Percentiles rank a stretch among this genome's conserved stretches.
These are phyloP conservation scores for Colletotrichum sp. DNA, from an alignment of 2,329 filamentous ascomycete genomes.

Conservation along the genomic window DNA sequence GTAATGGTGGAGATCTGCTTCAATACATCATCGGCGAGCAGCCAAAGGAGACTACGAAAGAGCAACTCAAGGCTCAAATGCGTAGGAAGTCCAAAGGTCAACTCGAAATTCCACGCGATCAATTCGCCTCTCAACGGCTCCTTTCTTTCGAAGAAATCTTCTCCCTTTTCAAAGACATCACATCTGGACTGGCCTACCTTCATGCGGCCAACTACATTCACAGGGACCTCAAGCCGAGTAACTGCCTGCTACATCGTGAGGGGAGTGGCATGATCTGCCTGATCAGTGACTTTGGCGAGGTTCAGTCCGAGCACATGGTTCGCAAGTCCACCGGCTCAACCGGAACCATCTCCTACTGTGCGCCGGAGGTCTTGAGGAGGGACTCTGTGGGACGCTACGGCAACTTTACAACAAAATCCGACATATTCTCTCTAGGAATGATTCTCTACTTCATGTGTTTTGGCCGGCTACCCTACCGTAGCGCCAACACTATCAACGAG, in stretches of 20 bases:
- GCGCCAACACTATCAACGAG: constrained; percentile 85
- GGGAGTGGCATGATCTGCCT: constrained; percentile 77
- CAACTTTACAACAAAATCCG: constrained; percentile 96
- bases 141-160: constrained; percentile 90
- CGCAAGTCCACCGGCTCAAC: constrained; percentile 93
- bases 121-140: constrained; percentile 45
- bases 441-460: constrained; percentile 99
- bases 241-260: constrained; percentile 85
- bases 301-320: constrained; percentile 81
- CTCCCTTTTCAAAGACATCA: constrained; percentile 95
- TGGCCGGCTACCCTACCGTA: constrained; percentile 81
- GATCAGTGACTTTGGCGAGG: constrained; percentile 97
- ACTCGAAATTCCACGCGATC: constrained; percentile 63
- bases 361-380: constrained; percentile 84
- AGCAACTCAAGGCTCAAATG: constrained; percentile 88
- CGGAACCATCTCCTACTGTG: constrained; percentile 96
- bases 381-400: constrained; percentile 75
- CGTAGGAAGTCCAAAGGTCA: constrained; percentile 83
- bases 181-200: constrained; percentile 87
- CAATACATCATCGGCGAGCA: constrained; percentile 79
- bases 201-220: constrained; percentile 95
- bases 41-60: constrained; percentile 71
- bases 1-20: constrained; percentile 90
- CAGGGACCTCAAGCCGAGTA: constrained; percentile 93
- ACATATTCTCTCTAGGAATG: constrained; percentile 98